phyloP scores from a whole-genome alignment of 1,139 yeast species.

The Debaryomyces nepalensis region DNA sequence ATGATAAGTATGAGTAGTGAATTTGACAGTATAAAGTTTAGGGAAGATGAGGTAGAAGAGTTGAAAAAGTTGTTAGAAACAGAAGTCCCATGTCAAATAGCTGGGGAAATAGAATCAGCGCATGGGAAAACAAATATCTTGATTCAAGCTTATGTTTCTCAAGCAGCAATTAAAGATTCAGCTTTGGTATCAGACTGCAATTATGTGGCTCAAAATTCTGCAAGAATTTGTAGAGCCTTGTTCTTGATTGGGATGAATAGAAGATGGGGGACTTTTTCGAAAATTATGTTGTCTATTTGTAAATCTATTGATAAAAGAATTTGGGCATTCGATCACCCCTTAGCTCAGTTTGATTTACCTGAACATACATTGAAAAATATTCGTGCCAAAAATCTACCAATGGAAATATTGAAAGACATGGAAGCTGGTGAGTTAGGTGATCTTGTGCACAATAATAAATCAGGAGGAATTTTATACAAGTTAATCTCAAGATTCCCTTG shows the following conservation, averaged over 20 bases:
- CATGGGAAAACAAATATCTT: conserved; percentile 88
- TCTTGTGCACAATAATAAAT: conserved; percentile 75
- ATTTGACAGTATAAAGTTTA: conserved; percentile 84
- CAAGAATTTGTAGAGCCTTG: conserved; percentile 89
- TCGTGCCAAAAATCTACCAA: conserved; percentile 65
- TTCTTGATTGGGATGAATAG: conserved; percentile 85
- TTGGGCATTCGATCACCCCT: conserved; percentile 93
- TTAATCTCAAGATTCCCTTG: conserved; percentile 76
- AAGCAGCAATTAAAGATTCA: conserved; percentile 72
- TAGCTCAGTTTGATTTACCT: conserved; percentile 84
- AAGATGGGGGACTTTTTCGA: conserved; percentile 85
- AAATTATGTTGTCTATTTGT: conserved; percentile 76
- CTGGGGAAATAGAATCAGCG: conserved; percentile 74
- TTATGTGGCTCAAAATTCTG: conserved; percentile 94
- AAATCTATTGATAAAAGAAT: conserved; percentile 81
- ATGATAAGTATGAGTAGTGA: conserved; percentile 94
- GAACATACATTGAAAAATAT: conserved; percentile 65
- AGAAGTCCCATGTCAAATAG: conserved; percentile 79
- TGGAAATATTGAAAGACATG: conserved; percentile 77
- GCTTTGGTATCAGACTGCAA: conserved; percentile 85
- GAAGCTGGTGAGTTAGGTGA: conserved; percentile 82
- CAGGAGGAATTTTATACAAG: conserved; percentile 68
- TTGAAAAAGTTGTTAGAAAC: conserved; percentile 63
- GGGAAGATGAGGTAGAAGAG: conserved; percentile 87
- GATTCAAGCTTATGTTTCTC: conserved; percentile 86